phyloP scores from a whole-genome alignment of 164 flowering plant genomes.

The Warburgia ugandensis region DNA sequence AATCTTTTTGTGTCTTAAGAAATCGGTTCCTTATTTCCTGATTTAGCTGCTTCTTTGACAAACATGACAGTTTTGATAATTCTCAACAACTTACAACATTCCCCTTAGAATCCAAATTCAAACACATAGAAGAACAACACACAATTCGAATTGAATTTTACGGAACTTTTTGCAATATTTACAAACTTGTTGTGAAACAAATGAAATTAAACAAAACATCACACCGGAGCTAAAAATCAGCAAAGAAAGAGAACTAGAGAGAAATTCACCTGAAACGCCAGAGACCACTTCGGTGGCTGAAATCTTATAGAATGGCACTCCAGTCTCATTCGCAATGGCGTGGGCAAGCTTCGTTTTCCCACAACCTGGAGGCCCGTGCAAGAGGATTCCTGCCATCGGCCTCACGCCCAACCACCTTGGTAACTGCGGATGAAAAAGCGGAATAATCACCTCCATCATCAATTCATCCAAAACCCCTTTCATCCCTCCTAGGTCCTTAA shows the following conservation, averaged over 20 bases:
- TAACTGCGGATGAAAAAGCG: constrained; percentile 61
- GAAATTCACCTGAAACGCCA: constrained; percentile 71
- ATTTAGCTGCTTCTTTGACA: no score
- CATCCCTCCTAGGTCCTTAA: constrained; percentile 87
- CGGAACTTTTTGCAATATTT: no score
- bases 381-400: constrained; percentile 70
- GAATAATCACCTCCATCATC: constrained; percentile 66
- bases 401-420: constrained; percentile 56
- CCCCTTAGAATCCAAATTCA: no score
- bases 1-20: no score
- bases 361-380: constrained; percentile 96
- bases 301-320: constrained; percentile 75
- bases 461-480: constrained; percentile 53
- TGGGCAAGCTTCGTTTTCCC: constrained; percentile 96
- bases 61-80: no score
- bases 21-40: no score
- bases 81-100: no score
- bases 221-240: background rate
- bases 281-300: constrained; percentile 92
- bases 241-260: no score
- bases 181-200: no score
- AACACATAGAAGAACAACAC: no score
- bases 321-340: constrained; percentile 93
- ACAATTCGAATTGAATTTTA: no score
- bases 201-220: background rate